A percentile compares a stretch with the other conserved stretches of the same genome.
phyloP scores from a whole-genome alignment of 352 stramenopile species.

The Pythium aphanidermatum region DNA sequence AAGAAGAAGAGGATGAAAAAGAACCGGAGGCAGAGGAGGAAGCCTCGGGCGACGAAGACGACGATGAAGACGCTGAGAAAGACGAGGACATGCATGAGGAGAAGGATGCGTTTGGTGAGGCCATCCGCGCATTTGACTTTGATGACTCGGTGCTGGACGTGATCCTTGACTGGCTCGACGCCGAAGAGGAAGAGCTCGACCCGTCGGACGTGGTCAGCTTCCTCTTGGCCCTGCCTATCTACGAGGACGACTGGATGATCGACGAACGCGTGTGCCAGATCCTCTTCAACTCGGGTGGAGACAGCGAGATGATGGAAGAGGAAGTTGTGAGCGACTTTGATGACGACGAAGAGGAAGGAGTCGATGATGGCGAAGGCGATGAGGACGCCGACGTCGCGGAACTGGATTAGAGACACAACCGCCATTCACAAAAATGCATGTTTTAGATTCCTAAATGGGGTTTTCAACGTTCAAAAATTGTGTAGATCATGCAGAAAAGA shows the following conservation, averaged over 20 bases:
- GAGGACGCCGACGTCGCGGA: conserved; percentile 10
- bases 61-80: conserved; percentile 9
- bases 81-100: conserved; percentile 13
- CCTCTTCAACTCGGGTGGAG: conserved; percentile 42
- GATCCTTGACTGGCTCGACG: conserved; percentile 42
- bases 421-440: too few species aligned
- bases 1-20: conserved; percentile 7
- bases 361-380: conserved; percentile 13
- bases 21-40: conserved; percentile 4
- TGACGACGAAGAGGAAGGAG: conserved; percentile 22
- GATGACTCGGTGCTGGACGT: conserved; percentile 41
- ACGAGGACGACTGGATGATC: conserved; percentile 73
- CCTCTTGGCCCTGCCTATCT: conserved; percentile 58
- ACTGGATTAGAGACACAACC: conserved; percentile 19
- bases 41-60: conserved; percentile 9
- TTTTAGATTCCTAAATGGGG: conserved; percentile 4
- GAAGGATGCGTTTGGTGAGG: conserved; percentile 42
- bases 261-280: conserved; percentile 76
- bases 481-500: conserved; percentile 15
- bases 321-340: conserved; percentile 23
- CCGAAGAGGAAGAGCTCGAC: conserved; percentile 45
- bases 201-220: conserved; percentile 58
- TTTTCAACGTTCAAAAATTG: not conserved
- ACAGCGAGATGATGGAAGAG: conserved; percentile 18
- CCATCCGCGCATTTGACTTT: conserved; percentile 51